These are phyloP conservation scores for Tardiomyces digboiensis DNA, from an alignment of 1,139 yeast species.

Conservation along the genomic window DNA sequence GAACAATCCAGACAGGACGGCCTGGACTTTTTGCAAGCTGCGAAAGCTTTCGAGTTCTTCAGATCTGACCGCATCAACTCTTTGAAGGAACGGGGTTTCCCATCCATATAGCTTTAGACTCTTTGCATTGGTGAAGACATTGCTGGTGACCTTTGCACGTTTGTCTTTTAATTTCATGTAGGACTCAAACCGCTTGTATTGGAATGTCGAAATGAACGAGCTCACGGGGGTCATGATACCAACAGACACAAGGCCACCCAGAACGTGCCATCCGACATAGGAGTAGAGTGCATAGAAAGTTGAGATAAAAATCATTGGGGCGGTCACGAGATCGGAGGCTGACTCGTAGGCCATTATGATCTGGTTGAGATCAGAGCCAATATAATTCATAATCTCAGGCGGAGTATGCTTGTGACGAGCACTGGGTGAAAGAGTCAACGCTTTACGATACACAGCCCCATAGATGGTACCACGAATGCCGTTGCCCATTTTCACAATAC, in stretches of 20 bases:
- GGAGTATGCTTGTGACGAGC: constrained; percentile 58
- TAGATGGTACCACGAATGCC: background rate
- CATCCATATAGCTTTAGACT: constrained; percentile 66
- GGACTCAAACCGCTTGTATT: constrained; percentile 40
- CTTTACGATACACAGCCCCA: constrained; percentile 49
- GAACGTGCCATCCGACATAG: constrained; percentile 63
- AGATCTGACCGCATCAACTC: constrained; percentile 31
- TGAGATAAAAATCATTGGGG: constrained; percentile 56
- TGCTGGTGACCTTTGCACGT: constrained; percentile 50
- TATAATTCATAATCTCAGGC: constrained; percentile 81
- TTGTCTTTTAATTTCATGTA: constrained; percentile 62
- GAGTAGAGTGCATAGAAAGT: constrained; percentile 52
- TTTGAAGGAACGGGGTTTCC: constrained; percentile 55
- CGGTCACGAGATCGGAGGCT: constrained; percentile 52
- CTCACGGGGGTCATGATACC: constrained; percentile 31
- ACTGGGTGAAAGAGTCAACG: constrained; percentile 70
- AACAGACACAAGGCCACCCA: constrained; percentile 47
- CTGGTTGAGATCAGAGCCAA: constrained; percentile 80
- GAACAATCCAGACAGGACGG: constrained; percentile 61
- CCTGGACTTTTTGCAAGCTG: constrained; percentile 69
- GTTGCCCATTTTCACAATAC: background rate
- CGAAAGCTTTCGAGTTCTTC: constrained; percentile 27
- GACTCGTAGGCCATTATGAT: constrained; percentile 54
- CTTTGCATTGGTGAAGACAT: constrained; percentile 54
- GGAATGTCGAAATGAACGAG: constrained; percentile 37